Base-by-base conservation (phyloP, 192 early-diverging fungal genomes). In the Cetraspora pellucida region DNA sequence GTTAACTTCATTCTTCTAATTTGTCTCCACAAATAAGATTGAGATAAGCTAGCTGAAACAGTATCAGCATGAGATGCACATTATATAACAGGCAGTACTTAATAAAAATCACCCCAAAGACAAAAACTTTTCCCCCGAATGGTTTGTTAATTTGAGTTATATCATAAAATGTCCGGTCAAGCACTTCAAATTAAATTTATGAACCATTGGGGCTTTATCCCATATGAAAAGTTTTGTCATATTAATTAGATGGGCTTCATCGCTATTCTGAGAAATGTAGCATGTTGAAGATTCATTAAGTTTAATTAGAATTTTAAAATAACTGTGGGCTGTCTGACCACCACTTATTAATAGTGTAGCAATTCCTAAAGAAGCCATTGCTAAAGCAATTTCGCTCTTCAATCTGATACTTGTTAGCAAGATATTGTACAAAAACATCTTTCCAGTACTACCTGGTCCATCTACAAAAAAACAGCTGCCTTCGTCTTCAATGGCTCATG, bases 211-310 rank as follows among this genome's bases (percentile, higher is more conserved):
- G 50, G 77, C 75, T 21, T 55, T 16, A 55, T 82, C 83, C 83
- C 83, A 85, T 21, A 85, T 37, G 63, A 85, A 66, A 31, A 82
- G 30, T n/a, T 75, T 72, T 8, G 83, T 37, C 19, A 46, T 6
- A 13, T 14, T 25, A 23, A 81, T 46, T 1, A 81, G 21, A 1
- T 46, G 0, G 23, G 79, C 79, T 44, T 25, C 17, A 1, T 71
- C 6, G 17, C 54, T 55, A 55, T 55, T 55, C 17, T 16, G n/a
- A 0, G 54, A 55, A 21, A 55, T 55, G 17, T 73, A 59, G 17
- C 80, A 84, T 2, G 71, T 66, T 14, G 76, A 74, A 17, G 44
- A 49, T 50, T 79, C 78, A 45, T 77, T 3, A 2, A 77, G 25
- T 3, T 55, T 28, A 27, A 85, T 4, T 4, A 75, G 83, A 5